Percentiles rank a stretch among this genome's conserved stretches.
Evolutionary conservation across 2,329 filamentous ascomycete species (phyloP).

Genomic region (Cercospora sp.): DNA sequence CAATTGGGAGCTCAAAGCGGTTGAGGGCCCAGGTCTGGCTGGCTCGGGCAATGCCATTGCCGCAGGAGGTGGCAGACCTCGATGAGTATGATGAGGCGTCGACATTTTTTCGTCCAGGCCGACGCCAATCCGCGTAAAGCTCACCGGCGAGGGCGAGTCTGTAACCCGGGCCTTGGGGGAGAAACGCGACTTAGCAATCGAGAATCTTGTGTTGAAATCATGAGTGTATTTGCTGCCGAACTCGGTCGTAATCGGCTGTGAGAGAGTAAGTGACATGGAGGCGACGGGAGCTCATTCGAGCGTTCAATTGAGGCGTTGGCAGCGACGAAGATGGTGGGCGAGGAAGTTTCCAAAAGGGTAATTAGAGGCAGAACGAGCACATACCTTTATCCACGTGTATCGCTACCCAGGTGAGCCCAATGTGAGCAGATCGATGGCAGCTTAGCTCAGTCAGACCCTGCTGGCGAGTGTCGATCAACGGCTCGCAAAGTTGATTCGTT

Average conservation of each 20-base stretch:
- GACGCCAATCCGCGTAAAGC: slow-evolving; percentile 46
- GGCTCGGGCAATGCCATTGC: slow-evolving; percentile 56
- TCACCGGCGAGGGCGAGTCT: slow-evolving; percentile 36
- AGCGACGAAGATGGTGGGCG: background rate
- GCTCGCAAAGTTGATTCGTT: slow-evolving; percentile 26
- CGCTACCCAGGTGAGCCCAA: slow-evolving; percentile 21
- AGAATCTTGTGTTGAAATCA: slow-evolving; percentile 50
- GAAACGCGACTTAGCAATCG: slow-evolving; percentile 43
- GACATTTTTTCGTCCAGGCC: slow-evolving; percentile 46
- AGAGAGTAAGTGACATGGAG: slow-evolving; percentile 54
- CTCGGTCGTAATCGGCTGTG: slow-evolving; percentile 50
- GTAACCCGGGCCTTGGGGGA: slow-evolving; percentile 45
- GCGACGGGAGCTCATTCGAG: slow-evolving; percentile 24
- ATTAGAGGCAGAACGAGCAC: background rate
- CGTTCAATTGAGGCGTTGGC: slow-evolving; percentile 18
- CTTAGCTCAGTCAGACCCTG: slow-evolving; percentile 29
- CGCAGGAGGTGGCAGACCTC: slow-evolving; percentile 55
- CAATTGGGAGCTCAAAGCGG: slow-evolving; percentile 42
- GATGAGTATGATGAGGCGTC: slow-evolving; percentile 55
- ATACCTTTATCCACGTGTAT: slow-evolving; percentile 15
- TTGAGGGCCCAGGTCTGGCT: slow-evolving; percentile 40
- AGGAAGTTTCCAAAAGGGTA: background rate
- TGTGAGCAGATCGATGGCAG: slow-evolving; percentile 19
- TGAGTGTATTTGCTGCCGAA: slow-evolving; percentile 51
- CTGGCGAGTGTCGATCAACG: slow-evolving; percentile 23